Evolutionary conservation across 2,329 filamentous ascomycete genomes (phyloP), one percentile per base, ranked within the genome.

Genomic region (Cercospora sesami): DNA sequence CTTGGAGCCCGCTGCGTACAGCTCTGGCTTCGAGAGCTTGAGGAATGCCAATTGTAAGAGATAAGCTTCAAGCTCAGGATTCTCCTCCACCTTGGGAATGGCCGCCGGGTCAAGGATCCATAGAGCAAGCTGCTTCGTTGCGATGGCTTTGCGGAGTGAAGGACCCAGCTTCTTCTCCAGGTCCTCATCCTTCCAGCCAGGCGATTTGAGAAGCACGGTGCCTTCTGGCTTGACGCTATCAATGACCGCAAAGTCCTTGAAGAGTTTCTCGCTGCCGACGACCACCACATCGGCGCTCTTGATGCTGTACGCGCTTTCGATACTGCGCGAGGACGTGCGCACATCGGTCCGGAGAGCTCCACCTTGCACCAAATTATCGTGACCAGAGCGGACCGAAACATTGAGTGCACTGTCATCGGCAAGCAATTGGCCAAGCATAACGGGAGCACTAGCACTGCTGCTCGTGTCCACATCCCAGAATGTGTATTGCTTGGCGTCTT

Each of bases 381-480:
- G 84, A 9, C 82, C 82, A 63, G 83, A 84, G 72, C 84, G 86
- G 39, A 86, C 83, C 57, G 86, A 85, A 58, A 91, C 85, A 71
- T 89, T 90, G 77, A 84, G 84, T 0, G 86, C 80, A 9, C 86
- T 86, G 73, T 90, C 87, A 33, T 83, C 84, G 3, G 88, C 86
- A 39, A 90, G 79, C 8, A 89, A 83, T 76, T 88, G 84, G 48
- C 85, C 86, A 60, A 90, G 77, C 57, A 82, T 86, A 23, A 86
- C 81, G 10, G 93, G 90, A 1, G 92, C 89, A 68, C 84, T 83
- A 62, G 86, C 84, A 62, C 90, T 86, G 1, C 84, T 81, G 30
- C 93, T 93, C 78, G 89, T 86, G 76, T 97, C 94, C 48, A 91
- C 79, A 73, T 97, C 92, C 93, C 94, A 98, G 86, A 99, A 97